phyloP scores from a whole-genome alignment of 2,329 filamentous ascomycete genomes.

The Colletotrichum sp. region DNA sequence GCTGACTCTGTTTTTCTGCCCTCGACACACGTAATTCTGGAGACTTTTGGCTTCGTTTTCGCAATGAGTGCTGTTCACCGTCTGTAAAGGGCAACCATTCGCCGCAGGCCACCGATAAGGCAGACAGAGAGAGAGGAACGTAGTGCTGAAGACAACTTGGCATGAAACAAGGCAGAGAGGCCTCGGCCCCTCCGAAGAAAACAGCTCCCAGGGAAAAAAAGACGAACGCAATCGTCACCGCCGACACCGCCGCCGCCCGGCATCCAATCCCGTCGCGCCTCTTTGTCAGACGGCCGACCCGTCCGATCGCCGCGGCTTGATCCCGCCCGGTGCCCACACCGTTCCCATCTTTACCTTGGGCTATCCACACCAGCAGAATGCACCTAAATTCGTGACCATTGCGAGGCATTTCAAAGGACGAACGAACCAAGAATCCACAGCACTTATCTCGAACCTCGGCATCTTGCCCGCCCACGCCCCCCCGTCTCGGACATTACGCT shows the following conservation, averaged over 20 bases:
- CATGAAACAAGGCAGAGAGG: background rate
- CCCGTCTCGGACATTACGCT: constrained; percentile 9
- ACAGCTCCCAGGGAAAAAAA: background rate
- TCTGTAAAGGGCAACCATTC: background rate
- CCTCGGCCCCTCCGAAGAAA: constrained; percentile 7
- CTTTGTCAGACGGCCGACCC: constrained; percentile 11
- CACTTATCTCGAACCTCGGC: constrained; percentile 10
- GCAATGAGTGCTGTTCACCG: background rate
- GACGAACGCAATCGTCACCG: background rate
- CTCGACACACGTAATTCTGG: background rate
- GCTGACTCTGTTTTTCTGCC: background rate
- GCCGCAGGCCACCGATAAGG: background rate
- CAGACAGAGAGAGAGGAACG: too few relatives aligned
- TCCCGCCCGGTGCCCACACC: background rate
- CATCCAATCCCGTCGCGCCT: constrained; percentile 10
- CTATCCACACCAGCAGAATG: background rate
- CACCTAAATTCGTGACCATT: background rate
- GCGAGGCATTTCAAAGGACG: background rate
- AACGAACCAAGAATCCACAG: background rate
- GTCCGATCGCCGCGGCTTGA: background rate
- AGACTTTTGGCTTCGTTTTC: background rate
- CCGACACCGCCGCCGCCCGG: background rate
- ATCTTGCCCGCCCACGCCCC: background rate
- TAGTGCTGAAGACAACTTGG: background rate
- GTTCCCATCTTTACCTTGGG: background rate